A percentile compares a stretch with the other conserved stretches of the same genome.
These are phyloP conservation scores for Cucurbita ficifolia DNA, from an alignment of 306 rosid species.

Conservation along the genomic window DNA sequence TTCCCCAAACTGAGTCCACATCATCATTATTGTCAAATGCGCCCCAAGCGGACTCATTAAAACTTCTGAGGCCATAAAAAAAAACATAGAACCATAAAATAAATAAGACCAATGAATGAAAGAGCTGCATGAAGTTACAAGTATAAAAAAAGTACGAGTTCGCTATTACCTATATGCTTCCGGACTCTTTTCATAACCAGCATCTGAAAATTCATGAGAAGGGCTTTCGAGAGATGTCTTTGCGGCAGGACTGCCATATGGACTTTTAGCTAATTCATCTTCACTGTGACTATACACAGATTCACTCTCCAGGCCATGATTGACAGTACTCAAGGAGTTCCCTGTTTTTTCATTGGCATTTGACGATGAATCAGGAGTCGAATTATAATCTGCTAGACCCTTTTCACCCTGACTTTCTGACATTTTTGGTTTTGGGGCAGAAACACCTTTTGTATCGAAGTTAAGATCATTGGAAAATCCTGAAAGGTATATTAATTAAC, in stretches of 20 bases:
- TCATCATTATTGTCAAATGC: slow-evolving; percentile 79
- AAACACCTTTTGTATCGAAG: slow-evolving; percentile 20
- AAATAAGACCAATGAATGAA: neutral
- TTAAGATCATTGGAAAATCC: slow-evolving; percentile 75
- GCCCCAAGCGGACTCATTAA: slow-evolving; percentile 86
- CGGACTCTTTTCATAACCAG: slow-evolving; percentile 38
- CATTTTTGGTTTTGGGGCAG: slow-evolving; percentile 28
- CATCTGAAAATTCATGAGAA: slow-evolving; percentile 37
- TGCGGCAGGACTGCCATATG: slow-evolving; percentile 53
- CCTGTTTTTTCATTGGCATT: slow-evolving; percentile 35
- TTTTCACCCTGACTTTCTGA: slow-evolving; percentile 17
- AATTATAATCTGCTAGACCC: slow-evolving; percentile 31
- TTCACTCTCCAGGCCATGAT: slow-evolving; percentile 42
- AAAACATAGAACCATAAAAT: slow-evolving; percentile 10
- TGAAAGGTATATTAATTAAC: slow-evolving; percentile 16
- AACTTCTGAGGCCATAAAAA: slow-evolving; percentile 37
- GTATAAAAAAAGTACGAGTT: neutral
- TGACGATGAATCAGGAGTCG: slow-evolving; percentile 33
- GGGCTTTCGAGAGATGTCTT: slow-evolving; percentile 51
- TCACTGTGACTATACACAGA: slow-evolving; percentile 49
- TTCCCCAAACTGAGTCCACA: slow-evolving; percentile 79
- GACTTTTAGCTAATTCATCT: slow-evolving; percentile 55
- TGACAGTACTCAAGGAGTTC: slow-evolving; percentile 21
- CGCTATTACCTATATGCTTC: slow-evolving; percentile 47
- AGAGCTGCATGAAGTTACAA: neutral